A percentile compares a stretch with the other conserved stretches of the same genome.
These are phyloP conservation scores for Colletotrichum brevisporum DNA, from an alignment of 2,329 filamentous ascomycete genomes.

Conservation along the genomic window DNA sequence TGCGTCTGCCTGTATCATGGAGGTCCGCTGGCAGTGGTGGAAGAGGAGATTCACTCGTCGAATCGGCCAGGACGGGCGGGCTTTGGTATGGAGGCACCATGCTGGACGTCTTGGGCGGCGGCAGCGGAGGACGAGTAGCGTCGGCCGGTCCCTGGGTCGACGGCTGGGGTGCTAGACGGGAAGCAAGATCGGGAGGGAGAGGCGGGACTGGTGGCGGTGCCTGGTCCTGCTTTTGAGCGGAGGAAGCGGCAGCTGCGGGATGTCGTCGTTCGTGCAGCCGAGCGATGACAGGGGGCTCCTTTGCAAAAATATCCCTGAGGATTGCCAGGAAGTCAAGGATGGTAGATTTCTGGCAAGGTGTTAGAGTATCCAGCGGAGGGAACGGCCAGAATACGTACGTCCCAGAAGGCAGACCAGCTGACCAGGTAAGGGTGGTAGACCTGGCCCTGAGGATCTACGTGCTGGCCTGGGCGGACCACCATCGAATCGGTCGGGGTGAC, in stretches of 20 bases:
- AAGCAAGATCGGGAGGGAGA: constrained; percentile 74
- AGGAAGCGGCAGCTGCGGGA: constrained; percentile 49
- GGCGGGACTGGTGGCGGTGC: constrained; percentile 80
- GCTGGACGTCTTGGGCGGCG: constrained; percentile 67
- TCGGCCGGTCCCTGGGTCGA: constrained; percentile 49
- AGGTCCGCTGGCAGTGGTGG: constrained; percentile 49
- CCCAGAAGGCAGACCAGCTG: constrained; percentile 90
- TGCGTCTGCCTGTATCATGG: constrained; percentile 44
- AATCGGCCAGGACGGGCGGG: constrained; percentile 41
- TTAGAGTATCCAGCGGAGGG: neutral
- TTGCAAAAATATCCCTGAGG: constrained; percentile 89
- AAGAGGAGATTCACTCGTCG: constrained; percentile 46
- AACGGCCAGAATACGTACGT: constrained; percentile 73
- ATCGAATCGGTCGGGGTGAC: constrained; percentile 91
- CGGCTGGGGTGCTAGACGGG: constrained; percentile 53
- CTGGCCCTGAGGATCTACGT: constrained; percentile 92
- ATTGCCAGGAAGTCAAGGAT: constrained; percentile 87
- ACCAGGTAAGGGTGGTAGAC: constrained; percentile 97
- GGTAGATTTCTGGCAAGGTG: constrained; percentile 78
- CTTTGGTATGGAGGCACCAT: constrained; percentile 51
- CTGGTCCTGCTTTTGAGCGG: constrained; percentile 49
- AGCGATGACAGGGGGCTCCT: constrained; percentile 92
- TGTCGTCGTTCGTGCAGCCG: constrained; percentile 69
- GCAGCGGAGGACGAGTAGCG: constrained; percentile 60
- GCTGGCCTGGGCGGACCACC: constrained; percentile 91